Base-by-base conservation (phyloP, 495 filamentous ascomycete genomes). In the Xylaria scruposa region DNA sequence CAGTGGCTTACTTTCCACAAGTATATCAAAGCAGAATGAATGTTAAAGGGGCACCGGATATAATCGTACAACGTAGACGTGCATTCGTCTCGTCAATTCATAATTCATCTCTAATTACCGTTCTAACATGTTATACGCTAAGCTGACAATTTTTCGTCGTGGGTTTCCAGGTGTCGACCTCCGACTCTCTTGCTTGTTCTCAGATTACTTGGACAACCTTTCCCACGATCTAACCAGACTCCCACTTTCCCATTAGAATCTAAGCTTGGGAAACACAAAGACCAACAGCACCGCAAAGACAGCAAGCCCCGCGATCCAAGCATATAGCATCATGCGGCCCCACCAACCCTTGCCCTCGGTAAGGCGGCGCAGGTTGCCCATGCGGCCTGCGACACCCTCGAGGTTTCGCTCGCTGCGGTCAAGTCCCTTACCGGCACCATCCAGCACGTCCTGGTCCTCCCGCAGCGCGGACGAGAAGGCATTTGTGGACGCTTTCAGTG, bases 271-370 rank as follows among this genome's bases (percentile, higher is more conserved):
- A 75, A 91, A 81, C 69, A 95, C 85, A 83, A 90, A 93, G 2
- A 97, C 93, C 71, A 97, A 79, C 78, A 93, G 72, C 19, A 97
- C 80, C 2, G 93, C 87, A 49, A 91, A 79, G 19, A 96, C 76
- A 89, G 92, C 93, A 74, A 97, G 73, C 64, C 89, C 93, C 66
- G 90, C 91, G 60, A 97, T 94, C 85, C 91, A 91, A 17, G 84
- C 90, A 86, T 97, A 97, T 63, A 97, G 83, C 86, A 93, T 84
- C 84, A 97, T 88, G 65, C 94, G 78, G 21, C 92, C 94, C 92
- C 88, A 94, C 92, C 91, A 95, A 1, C 94, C 94, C 78, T 90
- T 89, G 12, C 94, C 94, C 83, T 97, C 94, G 26, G 89, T 93
- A 88, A 95, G 91, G 31, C 86, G 83, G 73, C 87, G 82, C 75